These are phyloP conservation scores for Camellia sinensis DNA, from an alignment of 148 eudicot species.

Conservation along the genomic window DNA sequence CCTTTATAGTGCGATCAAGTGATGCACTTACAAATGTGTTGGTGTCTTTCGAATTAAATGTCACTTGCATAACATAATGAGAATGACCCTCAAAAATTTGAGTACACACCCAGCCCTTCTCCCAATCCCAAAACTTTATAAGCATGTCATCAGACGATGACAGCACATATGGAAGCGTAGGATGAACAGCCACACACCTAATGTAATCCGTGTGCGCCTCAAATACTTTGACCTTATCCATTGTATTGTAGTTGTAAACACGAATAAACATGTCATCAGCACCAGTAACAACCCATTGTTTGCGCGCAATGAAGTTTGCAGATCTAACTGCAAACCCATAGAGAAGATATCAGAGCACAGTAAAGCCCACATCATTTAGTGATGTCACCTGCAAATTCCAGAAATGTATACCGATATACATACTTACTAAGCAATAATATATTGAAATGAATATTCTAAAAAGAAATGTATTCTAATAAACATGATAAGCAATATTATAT, in stretches of 20 bases:
- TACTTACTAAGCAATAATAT: no score
- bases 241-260: constrained; percentile 83
- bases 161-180: constrained; percentile 85
- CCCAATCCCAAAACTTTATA: constrained; percentile 99
- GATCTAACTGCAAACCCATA: constrained; percentile 62
- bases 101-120: constrained; percentile 85
- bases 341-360: background rate
- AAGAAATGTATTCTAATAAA: no score
- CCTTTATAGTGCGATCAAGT: constrained; percentile 92
- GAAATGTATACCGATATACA: no score
- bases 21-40: constrained; percentile 95
- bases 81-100: constrained; percentile 93
- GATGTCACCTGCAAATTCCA: no score
- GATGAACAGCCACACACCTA: constrained; percentile 93
- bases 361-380: no score
- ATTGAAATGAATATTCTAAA: no score
- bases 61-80: constrained; percentile 93
- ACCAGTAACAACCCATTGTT: constrained; percentile 97
- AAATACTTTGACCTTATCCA: constrained; percentile 85
- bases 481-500: no score
- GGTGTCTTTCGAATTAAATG: constrained; percentile 88
- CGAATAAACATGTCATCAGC: constrained; percentile 92
- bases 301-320: constrained; percentile 79
- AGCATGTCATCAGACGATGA: constrained; percentile 99
- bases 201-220: constrained; percentile 94